Base-by-base conservation (phyloP, 2,329 filamentous ascomycete species). In the Trichoderma cornu-damae region DNA sequence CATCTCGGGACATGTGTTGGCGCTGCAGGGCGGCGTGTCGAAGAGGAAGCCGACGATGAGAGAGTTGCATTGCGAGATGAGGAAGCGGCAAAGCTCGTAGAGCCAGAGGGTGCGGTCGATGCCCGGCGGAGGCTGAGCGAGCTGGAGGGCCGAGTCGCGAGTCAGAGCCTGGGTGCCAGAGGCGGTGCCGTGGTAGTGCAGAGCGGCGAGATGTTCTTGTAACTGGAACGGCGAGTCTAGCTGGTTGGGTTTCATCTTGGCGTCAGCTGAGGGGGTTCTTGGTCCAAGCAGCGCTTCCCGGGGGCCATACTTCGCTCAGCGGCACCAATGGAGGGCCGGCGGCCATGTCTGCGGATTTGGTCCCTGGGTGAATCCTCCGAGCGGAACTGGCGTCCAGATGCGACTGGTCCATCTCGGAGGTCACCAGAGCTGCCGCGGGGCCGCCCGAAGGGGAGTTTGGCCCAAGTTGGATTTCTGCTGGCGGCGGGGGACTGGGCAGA, bases 211-310 rank as follows among this genome's bases (percentile, higher is more conserved):
- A 69, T 99, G 93, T 74, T 99, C 94, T 73, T 96, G 95, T 16
- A 97, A 84, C 72, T 96, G 94, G 71, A 97, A 99, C 43, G 94
- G 89, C 20, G 93, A 97, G 70, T 99, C 92, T 64, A 99, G 90
- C 89, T 96, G 50, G 16, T 35, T 3, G 40, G 1, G 18, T 30
- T n/a, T 20, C 24, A 51, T 28, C 28, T 32, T 54, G n/a, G 11
- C n/a, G 48, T 57, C 52, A 57, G 54, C 30, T 4, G n/a, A 14
- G 49, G 3, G 9, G 12, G n/a, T n/a, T 24, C 37, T 20, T 52
- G 16, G 9, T 14, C 3, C 28, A 30, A 3, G n/a, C 8, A 3
- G n/a, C 8, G 49, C 37, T 20, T 42, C 26, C 24, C 6, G 18
- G n/a, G 12, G 5, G 16, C 9, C 57, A 50, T 70, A 95, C 91